Percentiles rank a stretch among this genome's conserved stretches.
These are phyloP conservation scores for Nemania bipapillata DNA, from an alignment of 2,329 filamentous ascomycete species.

Conservation along the genomic window DNA sequence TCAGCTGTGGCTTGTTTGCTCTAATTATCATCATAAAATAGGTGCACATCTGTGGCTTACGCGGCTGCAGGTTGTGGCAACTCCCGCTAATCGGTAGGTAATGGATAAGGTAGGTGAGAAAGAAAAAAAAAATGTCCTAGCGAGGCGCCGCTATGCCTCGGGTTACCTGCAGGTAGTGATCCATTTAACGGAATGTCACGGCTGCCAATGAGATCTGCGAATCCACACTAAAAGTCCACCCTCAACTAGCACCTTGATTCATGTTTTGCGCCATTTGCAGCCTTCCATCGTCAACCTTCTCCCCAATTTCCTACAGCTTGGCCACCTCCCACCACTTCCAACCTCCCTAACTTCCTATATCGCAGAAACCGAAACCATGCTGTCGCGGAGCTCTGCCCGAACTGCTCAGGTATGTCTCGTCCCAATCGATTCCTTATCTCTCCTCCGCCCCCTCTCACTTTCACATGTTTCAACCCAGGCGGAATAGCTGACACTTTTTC, in stretches of 20 bases:
- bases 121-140: slow-evolving; percentile 10
- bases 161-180: slow-evolving; percentile 1
- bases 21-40: not conserved
- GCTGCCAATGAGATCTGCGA: slow-evolving; percentile 36
- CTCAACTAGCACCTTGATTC: slow-evolving; percentile 17
- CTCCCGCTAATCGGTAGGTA: slow-evolving; percentile 9
- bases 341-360: slow-evolving; percentile 25
- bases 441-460: slow-evolving; percentile 34
- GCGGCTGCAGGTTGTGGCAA: slow-evolving; percentile 8
- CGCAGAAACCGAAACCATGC: slow-evolving; percentile 55
- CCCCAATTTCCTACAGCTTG: slow-evolving; percentile 35
- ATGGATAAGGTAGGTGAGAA: no score
- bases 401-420: slow-evolving; percentile 66
- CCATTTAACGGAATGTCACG: slow-evolving; percentile 44
- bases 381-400: slow-evolving; percentile 68
- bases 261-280: slow-evolving; percentile 52
- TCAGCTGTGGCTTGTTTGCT: not conserved
- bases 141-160: slow-evolving; percentile 26
- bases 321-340: slow-evolving; percentile 35
- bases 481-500: slow-evolving; percentile 26
- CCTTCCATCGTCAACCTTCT: slow-evolving; percentile 32
- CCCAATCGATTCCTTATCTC: slow-evolving; percentile 4
- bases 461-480: slow-evolving; percentile 31
- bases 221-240: slow-evolving; percentile 30
- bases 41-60: not conserved